These are phyloP conservation scores for Ceriops tagal DNA, from an alignment of 345 rosid genomes.

Conservation along the genomic window DNA sequence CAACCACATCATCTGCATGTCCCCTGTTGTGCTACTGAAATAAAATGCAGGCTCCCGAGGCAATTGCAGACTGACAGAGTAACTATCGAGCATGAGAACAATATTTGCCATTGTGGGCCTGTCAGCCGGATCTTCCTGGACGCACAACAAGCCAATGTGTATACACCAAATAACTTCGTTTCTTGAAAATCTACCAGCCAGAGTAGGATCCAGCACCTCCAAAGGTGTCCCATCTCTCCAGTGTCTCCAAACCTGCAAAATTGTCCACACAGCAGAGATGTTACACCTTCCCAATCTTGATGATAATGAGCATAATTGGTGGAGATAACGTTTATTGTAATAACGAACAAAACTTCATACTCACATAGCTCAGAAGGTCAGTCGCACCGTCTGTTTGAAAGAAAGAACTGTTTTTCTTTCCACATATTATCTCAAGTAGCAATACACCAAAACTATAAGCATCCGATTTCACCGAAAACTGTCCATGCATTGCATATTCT, in stretches of 20 bases:
- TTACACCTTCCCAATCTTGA: not conserved
- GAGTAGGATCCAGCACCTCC: slow-evolving; percentile 43
- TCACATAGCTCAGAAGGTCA: slow-evolving; percentile 33
- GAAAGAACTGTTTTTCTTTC: slow-evolving; percentile 31
- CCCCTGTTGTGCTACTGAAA: slow-evolving; percentile 11
- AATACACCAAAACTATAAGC: slow-evolving; percentile 5
- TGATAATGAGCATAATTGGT: no score
- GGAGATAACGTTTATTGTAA: not conserved
- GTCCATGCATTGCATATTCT: slow-evolving; percentile 28
- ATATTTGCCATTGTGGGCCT: slow-evolving; percentile 48
- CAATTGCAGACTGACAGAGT: slow-evolving; percentile 33
- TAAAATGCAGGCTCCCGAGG: slow-evolving; percentile 39
- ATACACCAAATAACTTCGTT: slow-evolving; percentile 46
- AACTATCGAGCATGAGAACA: slow-evolving; percentile 44
- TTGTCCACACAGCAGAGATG: not conserved
- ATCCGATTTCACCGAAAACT: slow-evolving; percentile 21
- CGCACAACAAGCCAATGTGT: slow-evolving; percentile 59
- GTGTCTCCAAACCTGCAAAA: not conserved
- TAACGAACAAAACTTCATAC: slow-evolving; percentile 9
- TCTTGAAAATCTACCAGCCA: slow-evolving; percentile 25
- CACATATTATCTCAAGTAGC: slow-evolving; percentile 36
- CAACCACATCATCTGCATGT: not conserved
- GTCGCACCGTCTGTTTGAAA: slow-evolving; percentile 19
- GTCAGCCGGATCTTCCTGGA: slow-evolving; percentile 49
- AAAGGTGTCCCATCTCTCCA: slow-evolving; percentile 18